Evolutionary conservation across 345 rosid genomes (phyloP), one percentile per base, ranked within the genome.

Genomic region (Lepidium sativum): DNA sequence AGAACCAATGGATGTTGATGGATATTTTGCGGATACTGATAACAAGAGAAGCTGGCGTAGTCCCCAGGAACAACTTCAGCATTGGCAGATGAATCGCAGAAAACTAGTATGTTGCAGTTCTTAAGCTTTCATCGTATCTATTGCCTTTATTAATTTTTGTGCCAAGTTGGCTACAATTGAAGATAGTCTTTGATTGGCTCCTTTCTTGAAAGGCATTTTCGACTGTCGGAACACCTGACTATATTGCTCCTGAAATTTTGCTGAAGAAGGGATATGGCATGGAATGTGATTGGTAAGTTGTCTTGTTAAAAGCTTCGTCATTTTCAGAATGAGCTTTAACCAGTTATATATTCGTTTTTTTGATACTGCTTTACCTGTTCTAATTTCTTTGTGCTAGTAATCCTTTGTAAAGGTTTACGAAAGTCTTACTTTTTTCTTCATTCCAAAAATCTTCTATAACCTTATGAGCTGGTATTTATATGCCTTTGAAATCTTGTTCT

Each of bases 71-170:
- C 98, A 89, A 79, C 92, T 89, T 82, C 96, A 89, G 77, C 98
- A 92, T 68, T 92, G 98, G 98, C 96, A 92, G 79, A 89, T 92
- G 88, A 92, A 92, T 79, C 82, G 98, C 73, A 86, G 98, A 78
- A 92, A 84, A 73, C 78, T 92, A 81, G 98, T 92, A 80, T 20
- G 86, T 40, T 37, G 27, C 41, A 37, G 10, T 25, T 42, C 23
- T 43, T 34, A 65, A 23, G 51, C 54, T 35, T 52, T 54, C 43
- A 42, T 58, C 12, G 59, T 56, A n/a, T 43, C 55, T 50, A 50
- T 41, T 49, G 32, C 32, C 54, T 33, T 45, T 16, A 40, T 40
- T 13, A 70, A 43, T 66, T 51, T 59, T 49, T 18, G 14, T 57
- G 53, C 43, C 5, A 56, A 56, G 62, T 39, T 56, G 18, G n/a